Percentiles rank a stretch among this genome's conserved stretches.
Conservation (phyloP, 345 rosid genomes). For the Aquilaria yunnanensis region DNA sequence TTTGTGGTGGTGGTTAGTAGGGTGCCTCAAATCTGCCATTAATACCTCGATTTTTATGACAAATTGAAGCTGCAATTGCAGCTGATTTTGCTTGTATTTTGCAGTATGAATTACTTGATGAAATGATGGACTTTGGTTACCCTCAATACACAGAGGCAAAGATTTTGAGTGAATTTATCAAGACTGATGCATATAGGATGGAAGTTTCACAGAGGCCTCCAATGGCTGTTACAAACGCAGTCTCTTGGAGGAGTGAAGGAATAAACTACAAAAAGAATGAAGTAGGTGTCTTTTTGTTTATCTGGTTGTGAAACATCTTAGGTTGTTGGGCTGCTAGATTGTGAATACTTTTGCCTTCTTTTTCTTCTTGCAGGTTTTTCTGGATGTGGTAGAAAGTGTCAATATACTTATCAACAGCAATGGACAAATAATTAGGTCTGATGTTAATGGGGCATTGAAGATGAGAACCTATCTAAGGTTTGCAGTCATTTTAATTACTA, state of each 20-base stretch:
- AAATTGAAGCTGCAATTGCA: background rate
- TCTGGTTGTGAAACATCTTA: background rate
- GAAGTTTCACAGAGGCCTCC: conserved; percentile 96
- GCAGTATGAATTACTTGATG: conserved; percentile 97
- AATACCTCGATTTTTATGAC: no score
- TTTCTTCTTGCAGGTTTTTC: conserved; percentile 59
- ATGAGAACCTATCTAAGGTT: conserved; percentile 96
- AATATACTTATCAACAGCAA: conserved; percentile 96
- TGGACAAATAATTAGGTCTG: conserved; percentile 90
- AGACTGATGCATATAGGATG: conserved; percentile 98
- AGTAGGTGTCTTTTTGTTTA: conserved; percentile 30
- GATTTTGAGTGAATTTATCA: conserved; percentile 91
- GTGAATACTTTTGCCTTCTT: conserved; percentile 9
- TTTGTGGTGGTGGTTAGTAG: conserved; percentile 92
- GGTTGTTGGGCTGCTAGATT: conserved; percentile 5
- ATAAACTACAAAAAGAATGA: conserved; percentile 87
- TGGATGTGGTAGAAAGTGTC: conserved; percentile 93
- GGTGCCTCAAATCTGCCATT: background rate
- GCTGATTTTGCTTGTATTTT: conserved; percentile 17
- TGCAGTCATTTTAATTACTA: conserved; percentile 7
- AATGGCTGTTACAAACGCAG: conserved; percentile 98
- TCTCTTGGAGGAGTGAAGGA: conserved; percentile 98
- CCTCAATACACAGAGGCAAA: conserved; percentile 94
- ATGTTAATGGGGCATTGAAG: conserved; percentile 96
- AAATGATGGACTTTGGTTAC: conserved; percentile 98